These are phyloP conservation scores for Amylostereum areolatum DNA, from an alignment of 1,284 basidiomycete species.

Conservation along the genomic window DNA sequence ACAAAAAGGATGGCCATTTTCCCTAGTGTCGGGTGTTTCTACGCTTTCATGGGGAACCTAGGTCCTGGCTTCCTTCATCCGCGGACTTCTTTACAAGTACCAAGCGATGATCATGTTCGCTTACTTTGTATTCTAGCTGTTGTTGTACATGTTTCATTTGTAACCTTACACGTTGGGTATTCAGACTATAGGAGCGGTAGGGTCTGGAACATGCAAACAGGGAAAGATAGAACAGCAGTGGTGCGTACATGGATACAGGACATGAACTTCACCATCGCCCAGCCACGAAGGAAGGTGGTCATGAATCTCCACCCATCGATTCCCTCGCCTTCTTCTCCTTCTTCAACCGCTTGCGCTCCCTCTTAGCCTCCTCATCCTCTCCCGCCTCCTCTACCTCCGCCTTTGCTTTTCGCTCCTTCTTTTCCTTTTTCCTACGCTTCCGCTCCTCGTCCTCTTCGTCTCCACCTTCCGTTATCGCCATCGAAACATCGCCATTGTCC, in stretches of 20 bases:
- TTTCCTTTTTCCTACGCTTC: slow-evolving; percentile 50
- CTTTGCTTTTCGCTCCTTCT: slow-evolving; percentile 37
- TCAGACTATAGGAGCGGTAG: too few species aligned
- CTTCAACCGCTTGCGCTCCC: slow-evolving; percentile 56
- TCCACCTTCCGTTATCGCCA: slow-evolving; percentile 30
- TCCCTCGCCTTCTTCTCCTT: slow-evolving; percentile 48
- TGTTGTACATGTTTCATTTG: too few species aligned
- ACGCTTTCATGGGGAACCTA: too few species aligned
- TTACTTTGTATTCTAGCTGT: too few species aligned
- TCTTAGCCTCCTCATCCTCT: slow-evolving; percentile 51
- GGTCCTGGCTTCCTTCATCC: too few species aligned
- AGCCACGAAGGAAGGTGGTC: slow-evolving; percentile 1
- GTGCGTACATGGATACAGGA: not conserved
- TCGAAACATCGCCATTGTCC: slow-evolving; percentile 37
- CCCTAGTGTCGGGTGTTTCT: too few species aligned
- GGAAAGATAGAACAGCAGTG: not conserved
- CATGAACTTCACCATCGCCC: not conserved
- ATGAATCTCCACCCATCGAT: slow-evolving; percentile 27
- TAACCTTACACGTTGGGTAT: too few species aligned
- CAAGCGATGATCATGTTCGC: too few species aligned
- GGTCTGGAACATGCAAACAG: too few species aligned
- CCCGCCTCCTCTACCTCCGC: slow-evolving; percentile 35
- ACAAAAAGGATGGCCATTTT: too few species aligned
- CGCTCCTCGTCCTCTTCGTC: slow-evolving; percentile 42
- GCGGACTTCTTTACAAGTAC: too few species aligned